Percentiles rank a stretch among this genome's conserved stretches.
Conservation (phyloP, 805 yeast genomes). For the Peterozyma xylosa region DNA sequence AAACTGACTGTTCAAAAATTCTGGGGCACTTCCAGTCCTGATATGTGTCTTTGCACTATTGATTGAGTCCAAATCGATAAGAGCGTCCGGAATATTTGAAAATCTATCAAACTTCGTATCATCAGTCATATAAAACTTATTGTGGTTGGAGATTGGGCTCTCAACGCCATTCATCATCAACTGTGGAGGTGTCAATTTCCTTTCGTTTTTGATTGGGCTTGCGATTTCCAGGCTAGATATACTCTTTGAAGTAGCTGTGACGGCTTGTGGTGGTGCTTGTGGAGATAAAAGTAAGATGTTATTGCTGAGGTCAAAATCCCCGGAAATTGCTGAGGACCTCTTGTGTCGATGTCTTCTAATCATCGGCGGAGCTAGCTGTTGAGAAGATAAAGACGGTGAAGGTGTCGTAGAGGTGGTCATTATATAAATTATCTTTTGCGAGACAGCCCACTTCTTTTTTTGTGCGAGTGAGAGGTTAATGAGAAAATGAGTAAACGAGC, state of each 20-base stretch:
- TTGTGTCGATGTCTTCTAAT: slow-evolving; percentile 65
- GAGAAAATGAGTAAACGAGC: too few species aligned
- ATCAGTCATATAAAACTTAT: slow-evolving; percentile 22
- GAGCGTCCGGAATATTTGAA: slow-evolving; percentile 22
- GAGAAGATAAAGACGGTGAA: background rate
- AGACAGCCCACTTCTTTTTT: too few species aligned
- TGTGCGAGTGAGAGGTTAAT: too few species aligned
- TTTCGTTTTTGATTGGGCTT: slow-evolving; percentile 1
- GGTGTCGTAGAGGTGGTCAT: too few species aligned
- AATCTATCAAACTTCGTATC: slow-evolving; percentile 19
- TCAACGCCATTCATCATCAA: background rate
- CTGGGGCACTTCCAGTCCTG: slow-evolving; percentile 9
- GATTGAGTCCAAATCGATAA: slow-evolving; percentile 26
- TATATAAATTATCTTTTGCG: too few species aligned
- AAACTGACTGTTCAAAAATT: background rate
- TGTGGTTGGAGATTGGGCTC: background rate
- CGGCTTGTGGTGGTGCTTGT: slow-evolving; percentile 2
- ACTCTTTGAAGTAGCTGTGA: slow-evolving; percentile 10
- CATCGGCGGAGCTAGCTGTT: slow-evolving; percentile 4
- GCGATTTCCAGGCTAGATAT: slow-evolving; percentile 11
- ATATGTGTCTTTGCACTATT: slow-evolving; percentile 7
- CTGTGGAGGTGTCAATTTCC: background rate
- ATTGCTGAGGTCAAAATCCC: slow-evolving; percentile 56
- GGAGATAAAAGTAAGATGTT: slow-evolving; percentile 12
- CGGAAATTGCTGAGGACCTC: slow-evolving; percentile 83